A percentile compares a stretch with the other conserved stretches of the same genome.
These are phyloP conservation scores for Penicillium aurantiogriseum DNA, from an alignment of 2,329 filamentous ascomycete genomes.

Conservation along the genomic window DNA sequence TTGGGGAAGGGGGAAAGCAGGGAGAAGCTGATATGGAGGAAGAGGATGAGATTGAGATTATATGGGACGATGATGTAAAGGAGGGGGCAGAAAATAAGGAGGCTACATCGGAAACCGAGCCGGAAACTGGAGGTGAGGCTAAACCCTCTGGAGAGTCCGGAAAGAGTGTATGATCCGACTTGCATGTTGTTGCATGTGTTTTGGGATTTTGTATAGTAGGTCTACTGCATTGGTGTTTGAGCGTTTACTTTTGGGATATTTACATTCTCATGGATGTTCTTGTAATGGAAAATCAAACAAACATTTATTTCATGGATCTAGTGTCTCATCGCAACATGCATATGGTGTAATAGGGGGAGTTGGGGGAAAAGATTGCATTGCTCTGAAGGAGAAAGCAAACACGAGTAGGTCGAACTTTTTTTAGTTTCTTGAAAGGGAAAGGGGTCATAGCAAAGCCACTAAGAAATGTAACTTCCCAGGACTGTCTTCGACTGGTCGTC, in stretches of 20 bases:
- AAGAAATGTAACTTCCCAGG: conserved; percentile 49
- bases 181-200: neutral
- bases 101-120: neutral
- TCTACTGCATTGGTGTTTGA: neutral
- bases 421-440: neutral
- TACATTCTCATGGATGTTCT: neutral
- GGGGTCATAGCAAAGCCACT: conserved; percentile 2
- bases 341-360: conserved; percentile 1
- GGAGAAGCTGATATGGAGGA: conserved; percentile 18
- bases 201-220: neutral
- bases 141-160: neutral
- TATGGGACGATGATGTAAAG: conserved; percentile 16
- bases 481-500: conserved; percentile 56
- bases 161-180: neutral
- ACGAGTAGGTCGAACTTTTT: neutral
- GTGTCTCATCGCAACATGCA: conserved; percentile 13
- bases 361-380: neutral
- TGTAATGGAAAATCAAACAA: conserved; percentile 4
- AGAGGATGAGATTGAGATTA: conserved; percentile 7
- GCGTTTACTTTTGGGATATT: neutral
- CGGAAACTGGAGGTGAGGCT: neutral
- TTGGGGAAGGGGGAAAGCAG: conserved; percentile 31
- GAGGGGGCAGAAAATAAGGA: neutral
- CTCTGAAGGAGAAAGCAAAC: neutral
- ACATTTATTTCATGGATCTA: conserved; percentile 13